A percentile compares a stretch with the other conserved stretches of the same genome.
Evolutionary conservation across 768 basidiomycete genomes (phyloP).

Genomic region (Scleroderma bovista): DNA sequence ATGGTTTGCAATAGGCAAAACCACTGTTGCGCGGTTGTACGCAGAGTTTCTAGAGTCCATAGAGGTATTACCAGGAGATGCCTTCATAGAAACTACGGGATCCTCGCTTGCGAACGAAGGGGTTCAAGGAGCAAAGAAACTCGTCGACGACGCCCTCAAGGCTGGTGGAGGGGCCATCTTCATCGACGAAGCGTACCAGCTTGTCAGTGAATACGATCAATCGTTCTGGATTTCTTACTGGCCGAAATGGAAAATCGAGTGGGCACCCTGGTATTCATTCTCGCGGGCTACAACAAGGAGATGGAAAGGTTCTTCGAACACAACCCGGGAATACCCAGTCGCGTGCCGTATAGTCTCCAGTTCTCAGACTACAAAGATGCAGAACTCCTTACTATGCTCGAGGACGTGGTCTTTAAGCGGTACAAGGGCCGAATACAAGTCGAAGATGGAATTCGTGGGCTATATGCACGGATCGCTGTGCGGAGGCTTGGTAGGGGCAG

Average conservation of each 20-base stretch:
- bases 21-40: conserved; percentile 61
- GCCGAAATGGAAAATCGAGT: conserved; percentile 72
- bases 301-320: conserved; percentile 79
- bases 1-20: conserved; percentile 45
- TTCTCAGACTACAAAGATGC: conserved; percentile 58
- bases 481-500: conserved; percentile 59
- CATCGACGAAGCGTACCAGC: conserved; percentile 69
- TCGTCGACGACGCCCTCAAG: conserved; percentile 39
- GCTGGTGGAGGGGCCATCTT: conserved; percentile 63
- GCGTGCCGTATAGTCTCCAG: conserved; percentile 56
- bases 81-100: conserved; percentile 61
- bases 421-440: conserved; percentile 48
- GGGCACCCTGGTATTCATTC: conserved; percentile 60
- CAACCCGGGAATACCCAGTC: conserved; percentile 63
- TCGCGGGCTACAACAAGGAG: conserved; percentile 65
- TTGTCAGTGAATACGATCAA: conserved; percentile 42
- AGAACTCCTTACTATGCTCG: conserved; percentile 53
- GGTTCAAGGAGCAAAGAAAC: conserved; percentile 44
- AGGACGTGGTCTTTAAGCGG: conserved; percentile 39
- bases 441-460: conserved; percentile 47
- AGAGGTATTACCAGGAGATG: conserved; percentile 44
- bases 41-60: conserved; percentile 56
- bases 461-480: conserved; percentile 52
- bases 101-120: conserved; percentile 54
- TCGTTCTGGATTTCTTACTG: conserved; percentile 63